phyloP scores from a whole-genome alignment of 495 filamentous ascomycete species.

The Penicillium turbatum region DNA sequence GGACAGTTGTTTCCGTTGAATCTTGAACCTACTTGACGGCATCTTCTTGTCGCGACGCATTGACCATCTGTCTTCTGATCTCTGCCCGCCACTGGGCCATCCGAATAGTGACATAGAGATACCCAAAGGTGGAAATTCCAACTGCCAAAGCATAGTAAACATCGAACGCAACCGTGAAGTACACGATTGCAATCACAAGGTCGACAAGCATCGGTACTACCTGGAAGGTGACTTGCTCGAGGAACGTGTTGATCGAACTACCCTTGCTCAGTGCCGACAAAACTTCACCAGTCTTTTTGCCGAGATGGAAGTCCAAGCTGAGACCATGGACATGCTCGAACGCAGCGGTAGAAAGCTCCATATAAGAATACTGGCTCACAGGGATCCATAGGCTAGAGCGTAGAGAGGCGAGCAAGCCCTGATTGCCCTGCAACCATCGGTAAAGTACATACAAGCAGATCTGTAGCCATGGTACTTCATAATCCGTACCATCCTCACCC shows the following conservation, averaged over 20 bases:
- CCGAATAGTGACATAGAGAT: conserved; percentile 90
- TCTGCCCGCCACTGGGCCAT: conserved; percentile 92
- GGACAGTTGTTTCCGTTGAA: too few species aligned
- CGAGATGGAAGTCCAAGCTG: conserved; percentile 92
- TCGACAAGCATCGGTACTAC: conserved; percentile 94
- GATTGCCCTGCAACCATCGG: conserved; percentile 81
- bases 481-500: conserved; percentile 38
- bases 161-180: conserved; percentile 77
- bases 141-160: conserved; percentile 91
- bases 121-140: conserved; percentile 87
- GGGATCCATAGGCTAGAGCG: conserved; percentile 90
- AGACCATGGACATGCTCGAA: conserved; percentile 96
- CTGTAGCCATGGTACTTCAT: conserved; percentile 58
- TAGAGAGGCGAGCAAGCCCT: conserved; percentile 77
- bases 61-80: conserved; percentile 88
- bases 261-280: conserved; percentile 93
- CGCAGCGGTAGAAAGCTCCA: conserved; percentile 85
- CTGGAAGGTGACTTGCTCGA: conserved; percentile 93
- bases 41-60: conserved; percentile 88
- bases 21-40: conserved; percentile 65
- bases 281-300: conserved; percentile 95
- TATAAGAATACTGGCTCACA: conserved; percentile 92
- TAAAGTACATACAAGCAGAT: conserved; percentile 77
- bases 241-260: conserved; percentile 91
- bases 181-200: conserved; percentile 78